These are phyloP conservation scores for Rhodotorula sp. DNA, from an alignment of 1,284 basidiomycete species.

Conservation along the genomic window DNA sequence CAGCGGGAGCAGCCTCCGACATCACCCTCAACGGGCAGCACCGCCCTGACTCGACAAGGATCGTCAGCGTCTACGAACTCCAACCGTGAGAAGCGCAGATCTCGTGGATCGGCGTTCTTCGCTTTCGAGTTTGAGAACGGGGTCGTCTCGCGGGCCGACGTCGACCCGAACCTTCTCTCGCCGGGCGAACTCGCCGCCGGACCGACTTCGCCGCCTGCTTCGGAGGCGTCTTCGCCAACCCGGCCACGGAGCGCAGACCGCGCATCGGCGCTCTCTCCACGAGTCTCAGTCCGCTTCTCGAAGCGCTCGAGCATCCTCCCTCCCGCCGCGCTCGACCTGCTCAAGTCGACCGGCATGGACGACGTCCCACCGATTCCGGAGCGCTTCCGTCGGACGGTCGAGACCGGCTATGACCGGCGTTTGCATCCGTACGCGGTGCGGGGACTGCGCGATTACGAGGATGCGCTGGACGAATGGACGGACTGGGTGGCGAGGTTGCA, in stretches of 20 bases:
- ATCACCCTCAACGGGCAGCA: too few species aligned
- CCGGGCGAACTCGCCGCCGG: background rate
- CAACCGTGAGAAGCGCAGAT: constrained; percentile 9
- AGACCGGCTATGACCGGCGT: constrained; percentile 43
- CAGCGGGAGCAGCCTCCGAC: background rate
- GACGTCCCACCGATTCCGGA: constrained; percentile 44
- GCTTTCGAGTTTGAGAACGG: constrained; percentile 41
- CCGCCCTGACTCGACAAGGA: background rate
- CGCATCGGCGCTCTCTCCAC: constrained; percentile 33
- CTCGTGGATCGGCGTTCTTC: constrained; percentile 34
- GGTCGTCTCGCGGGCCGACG: constrained; percentile 25
- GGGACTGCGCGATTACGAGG: constrained; percentile 55
- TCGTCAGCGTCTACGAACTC: background rate
- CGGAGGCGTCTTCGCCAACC: constrained; percentile 14
- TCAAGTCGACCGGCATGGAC: constrained; percentile 39
- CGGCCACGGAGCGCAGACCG: constrained; percentile 8
- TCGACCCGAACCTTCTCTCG: constrained; percentile 20
- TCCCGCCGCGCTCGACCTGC: constrained; percentile 45
- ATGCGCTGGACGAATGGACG: constrained; percentile 47
- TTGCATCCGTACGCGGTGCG: constrained; percentile 55
- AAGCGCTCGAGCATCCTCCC: constrained; percentile 47
- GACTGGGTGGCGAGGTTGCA: constrained; percentile 38
- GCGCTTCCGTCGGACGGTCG: constrained; percentile 22
- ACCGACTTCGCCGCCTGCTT: constrained; percentile 11
- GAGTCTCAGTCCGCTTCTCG: constrained; percentile 47